These are phyloP conservation scores for Cladophialophora chaetospira DNA, from an alignment of 2,329 filamentous ascomycete genomes.

Conservation along the genomic window DNA sequence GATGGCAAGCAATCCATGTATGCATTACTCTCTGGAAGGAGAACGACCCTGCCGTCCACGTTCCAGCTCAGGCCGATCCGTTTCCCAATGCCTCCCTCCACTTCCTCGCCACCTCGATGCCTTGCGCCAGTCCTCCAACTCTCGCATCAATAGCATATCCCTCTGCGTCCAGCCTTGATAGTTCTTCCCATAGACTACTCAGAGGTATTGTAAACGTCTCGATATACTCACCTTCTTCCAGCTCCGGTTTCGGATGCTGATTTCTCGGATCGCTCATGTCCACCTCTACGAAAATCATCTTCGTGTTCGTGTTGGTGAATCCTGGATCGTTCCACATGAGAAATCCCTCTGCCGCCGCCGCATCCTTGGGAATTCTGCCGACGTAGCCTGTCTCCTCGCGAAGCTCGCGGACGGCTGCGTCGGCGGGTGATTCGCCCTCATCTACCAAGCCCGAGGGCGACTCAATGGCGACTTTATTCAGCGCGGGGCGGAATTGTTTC, in stretches of 20 bases:
- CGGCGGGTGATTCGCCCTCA: conserved; percentile 56
- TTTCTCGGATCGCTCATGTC: conserved; percentile 71
- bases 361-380: conserved; percentile 41
- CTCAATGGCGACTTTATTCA: conserved; percentile 61
- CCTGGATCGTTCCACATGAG: conserved; percentile 45
- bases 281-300: conserved; percentile 69
- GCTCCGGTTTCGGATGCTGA: conserved; percentile 62
- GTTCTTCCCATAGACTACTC: conserved; percentile 64
- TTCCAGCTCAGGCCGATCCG: too few species aligned
- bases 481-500: conserved; percentile 60
- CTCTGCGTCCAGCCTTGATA: conserved; percentile 65
- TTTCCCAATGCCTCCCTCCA: conserved; percentile 29
- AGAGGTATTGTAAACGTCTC: conserved; percentile 73
- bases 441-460: conserved; percentile 64
- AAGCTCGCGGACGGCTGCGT: conserved; percentile 60
- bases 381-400: conserved; percentile 66
- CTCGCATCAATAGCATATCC: conserved; percentile 79
- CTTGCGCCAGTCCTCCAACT: conserved; percentile 76
- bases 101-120: conserved; percentile 69
- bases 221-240: conserved; percentile 82
- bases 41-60: too few species aligned
- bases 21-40: too few species aligned
- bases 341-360: conserved; percentile 31
- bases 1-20: too few species aligned
- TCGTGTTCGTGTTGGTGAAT: conserved; percentile 53